phyloP scores from a whole-genome alignment of 1,284 basidiomycete species.

The Trichosporon asahii region DNA sequence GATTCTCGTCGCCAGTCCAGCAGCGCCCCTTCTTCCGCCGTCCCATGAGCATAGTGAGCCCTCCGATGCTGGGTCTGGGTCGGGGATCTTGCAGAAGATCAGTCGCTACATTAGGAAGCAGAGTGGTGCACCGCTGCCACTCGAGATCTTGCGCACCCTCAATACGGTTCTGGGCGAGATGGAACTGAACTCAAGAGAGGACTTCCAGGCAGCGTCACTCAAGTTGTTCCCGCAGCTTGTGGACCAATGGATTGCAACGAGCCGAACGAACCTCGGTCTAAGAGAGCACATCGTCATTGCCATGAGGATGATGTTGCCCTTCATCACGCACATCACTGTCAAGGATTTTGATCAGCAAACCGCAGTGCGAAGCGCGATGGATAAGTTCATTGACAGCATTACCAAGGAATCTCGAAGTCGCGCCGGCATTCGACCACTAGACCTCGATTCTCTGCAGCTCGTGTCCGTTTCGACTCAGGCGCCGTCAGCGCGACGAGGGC shows the following conservation, averaged over 20 bases:
- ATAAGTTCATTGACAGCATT: conserved; percentile 55
- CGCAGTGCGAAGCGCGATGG: conserved; percentile 56
- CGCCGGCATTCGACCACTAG: conserved; percentile 59
- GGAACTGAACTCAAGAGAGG: conserved; percentile 65
- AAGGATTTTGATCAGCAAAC: conserved; percentile 20
- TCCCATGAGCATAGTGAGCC: conserved; percentile 9
- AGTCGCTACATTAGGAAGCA: conserved; percentile 64
- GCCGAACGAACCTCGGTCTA: conserved; percentile 61
- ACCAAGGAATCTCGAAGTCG: conserved; percentile 63
- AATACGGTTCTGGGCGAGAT: conserved; percentile 67
- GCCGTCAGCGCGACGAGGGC: background rate
- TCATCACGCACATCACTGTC: conserved; percentile 54
- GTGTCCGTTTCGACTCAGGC: background rate
- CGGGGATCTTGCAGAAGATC: conserved; percentile 63
- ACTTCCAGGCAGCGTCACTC: conserved; percentile 61
- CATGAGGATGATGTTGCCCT: conserved; percentile 68
- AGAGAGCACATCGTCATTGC: conserved; percentile 60
- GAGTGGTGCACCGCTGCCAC: conserved; percentile 67
- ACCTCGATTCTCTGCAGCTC: conserved; percentile 55
- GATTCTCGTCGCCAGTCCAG: conserved; percentile 60
- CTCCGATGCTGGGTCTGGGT: conserved; percentile 50
- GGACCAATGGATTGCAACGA: conserved; percentile 70
- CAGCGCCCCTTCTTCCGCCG: conserved; percentile 38
- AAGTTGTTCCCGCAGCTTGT: conserved; percentile 65
- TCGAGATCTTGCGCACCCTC: conserved; percentile 66